Base-by-base conservation (phyloP, 257 asterid genomes). In the Solanum virginianum region DNA sequence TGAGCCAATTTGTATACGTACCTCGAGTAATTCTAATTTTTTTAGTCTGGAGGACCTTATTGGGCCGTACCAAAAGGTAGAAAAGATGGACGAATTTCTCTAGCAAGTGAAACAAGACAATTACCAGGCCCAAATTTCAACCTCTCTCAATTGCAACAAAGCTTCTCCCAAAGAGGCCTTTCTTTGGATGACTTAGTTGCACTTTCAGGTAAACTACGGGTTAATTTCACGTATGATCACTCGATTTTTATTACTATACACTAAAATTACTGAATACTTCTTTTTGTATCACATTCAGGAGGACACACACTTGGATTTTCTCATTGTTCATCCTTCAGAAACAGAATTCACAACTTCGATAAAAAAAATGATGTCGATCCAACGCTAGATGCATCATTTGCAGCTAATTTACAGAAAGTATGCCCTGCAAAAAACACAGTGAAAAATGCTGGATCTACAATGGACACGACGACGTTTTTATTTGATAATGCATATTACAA, bases 271-370 rank as follows among this genome's bases (percentile, higher is more conserved):
- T 36, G 41, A 36, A 36, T 36, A 8, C 17, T 5, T 24, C 29
- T 88, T 80, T 12, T 22, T 22, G 41, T 36, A 36, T 14, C 13
- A 24, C 2, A 8, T 51, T 77, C 88, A 95, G 98, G 99, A 86
- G 99, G 98, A 16, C 99, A 95, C 88, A 95, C 96, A 6, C 91
- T 94, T 0, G 99, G 98, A 11, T 95, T 95, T 86, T 91, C 99
- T 83, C 99, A 93, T 77, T 95, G 99, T 71, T 92, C 94, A 36
- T 95, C 99, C 4, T 94, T 95, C 92, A 91, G 90, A 77, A 94
- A 92, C 83, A 89, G 98, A 85, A 92, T 95, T 90, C 93, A 93
- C 91, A 91, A 90, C 75, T 95, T 95, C 87, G 90, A 86, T 87
- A 77, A 26, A 20, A 77, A 54, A 51, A 87, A 77, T 10, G 90